Evolutionary conservation across 805 yeast genomes (phyloP).

Genomic region (Wickerhamiella azyma): DNA sequence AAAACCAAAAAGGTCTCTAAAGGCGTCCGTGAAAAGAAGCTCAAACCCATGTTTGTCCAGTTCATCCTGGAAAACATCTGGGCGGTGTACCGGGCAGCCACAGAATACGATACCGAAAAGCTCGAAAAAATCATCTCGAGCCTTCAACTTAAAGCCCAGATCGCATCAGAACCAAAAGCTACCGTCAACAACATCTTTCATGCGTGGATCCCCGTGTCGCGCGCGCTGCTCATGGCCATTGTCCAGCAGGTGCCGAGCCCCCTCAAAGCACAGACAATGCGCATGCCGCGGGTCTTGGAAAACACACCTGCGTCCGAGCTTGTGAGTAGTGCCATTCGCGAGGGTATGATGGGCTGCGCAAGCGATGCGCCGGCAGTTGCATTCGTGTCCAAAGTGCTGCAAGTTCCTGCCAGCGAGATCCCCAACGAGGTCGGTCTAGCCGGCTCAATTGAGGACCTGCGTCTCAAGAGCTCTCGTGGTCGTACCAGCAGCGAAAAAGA

Average conservation of each 20-base stretch:
- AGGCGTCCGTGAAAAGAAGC: conserved; percentile 38
- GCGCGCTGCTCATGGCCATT: conserved; percentile 70
- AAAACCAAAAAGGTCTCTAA: conserved; percentile 73
- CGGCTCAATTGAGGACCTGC: conserved; percentile 17
- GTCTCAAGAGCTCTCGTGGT: neutral
- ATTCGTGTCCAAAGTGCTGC: conserved; percentile 78
- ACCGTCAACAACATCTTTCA: conserved; percentile 57
- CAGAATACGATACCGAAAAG: conserved; percentile 53
- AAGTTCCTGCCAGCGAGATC: conserved; percentile 68
- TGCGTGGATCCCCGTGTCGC: conserved; percentile 91
- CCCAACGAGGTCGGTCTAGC: conserved; percentile 47
- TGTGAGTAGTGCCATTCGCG: conserved; percentile 34
- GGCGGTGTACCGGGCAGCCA: conserved; percentile 67
- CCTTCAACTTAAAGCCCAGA: conserved; percentile 47
- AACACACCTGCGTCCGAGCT: conserved; percentile 39
- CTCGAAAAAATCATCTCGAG: conserved; percentile 63
- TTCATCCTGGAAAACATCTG: conserved; percentile 81
- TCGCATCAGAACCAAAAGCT: conserved; percentile 60
- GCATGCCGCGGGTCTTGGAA: conserved; percentile 55
- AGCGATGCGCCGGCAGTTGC: conserved; percentile 53
- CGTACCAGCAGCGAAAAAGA: conserved; percentile 21
- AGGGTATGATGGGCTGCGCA: conserved; percentile 56
- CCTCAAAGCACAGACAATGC: conserved; percentile 49
- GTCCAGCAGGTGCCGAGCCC: conserved; percentile 83
- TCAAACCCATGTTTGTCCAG: conserved; percentile 77